A percentile compares a stretch with the other conserved stretches of the same genome.
phyloP scores from a whole-genome alignment of 768 basidiomycete species.

The Russula foetens region DNA sequence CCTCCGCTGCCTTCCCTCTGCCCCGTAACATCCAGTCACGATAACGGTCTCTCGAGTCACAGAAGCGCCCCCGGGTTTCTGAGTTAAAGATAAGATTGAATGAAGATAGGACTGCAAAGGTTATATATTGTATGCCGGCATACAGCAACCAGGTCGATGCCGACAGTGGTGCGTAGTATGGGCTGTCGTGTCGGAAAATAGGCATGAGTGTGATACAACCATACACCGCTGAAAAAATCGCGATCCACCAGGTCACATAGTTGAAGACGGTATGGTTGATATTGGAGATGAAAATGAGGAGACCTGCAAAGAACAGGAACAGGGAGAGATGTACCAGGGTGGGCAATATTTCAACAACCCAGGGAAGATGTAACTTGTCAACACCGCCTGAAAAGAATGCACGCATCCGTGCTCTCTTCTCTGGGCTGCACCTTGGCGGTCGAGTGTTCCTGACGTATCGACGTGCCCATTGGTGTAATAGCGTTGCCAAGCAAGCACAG shows the following conservation, averaged over 20 bases:
- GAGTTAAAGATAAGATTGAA: not conserved
- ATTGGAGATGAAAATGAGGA: not conserved
- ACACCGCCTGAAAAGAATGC: not conserved
- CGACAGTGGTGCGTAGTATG: not conserved
- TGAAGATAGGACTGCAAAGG: not conserved
- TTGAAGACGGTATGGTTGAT: not conserved
- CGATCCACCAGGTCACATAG: not conserved
- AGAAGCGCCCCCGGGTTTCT: not conserved
- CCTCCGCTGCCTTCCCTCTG: not conserved
- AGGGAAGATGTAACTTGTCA: too few species aligned
- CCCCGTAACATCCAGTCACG: not conserved
- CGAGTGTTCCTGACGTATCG: not conserved
- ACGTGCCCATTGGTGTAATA: not conserved
- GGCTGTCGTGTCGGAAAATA: not conserved
- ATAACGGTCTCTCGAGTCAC: not conserved
- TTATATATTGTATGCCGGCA: not conserved
- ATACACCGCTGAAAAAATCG: not conserved
- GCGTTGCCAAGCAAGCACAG: not conserved
- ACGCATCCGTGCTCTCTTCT: not conserved
- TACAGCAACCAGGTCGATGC: not conserved
- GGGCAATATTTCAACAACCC: not conserved
- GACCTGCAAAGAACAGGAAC: not conserved
- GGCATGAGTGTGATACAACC: not conserved
- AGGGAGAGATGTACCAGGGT: not conserved
- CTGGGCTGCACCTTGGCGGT: not conserved